Evolutionary conservation across 192 early-diverging fungal genomes (phyloP).

Genomic region (Podila verticillata): DNA sequence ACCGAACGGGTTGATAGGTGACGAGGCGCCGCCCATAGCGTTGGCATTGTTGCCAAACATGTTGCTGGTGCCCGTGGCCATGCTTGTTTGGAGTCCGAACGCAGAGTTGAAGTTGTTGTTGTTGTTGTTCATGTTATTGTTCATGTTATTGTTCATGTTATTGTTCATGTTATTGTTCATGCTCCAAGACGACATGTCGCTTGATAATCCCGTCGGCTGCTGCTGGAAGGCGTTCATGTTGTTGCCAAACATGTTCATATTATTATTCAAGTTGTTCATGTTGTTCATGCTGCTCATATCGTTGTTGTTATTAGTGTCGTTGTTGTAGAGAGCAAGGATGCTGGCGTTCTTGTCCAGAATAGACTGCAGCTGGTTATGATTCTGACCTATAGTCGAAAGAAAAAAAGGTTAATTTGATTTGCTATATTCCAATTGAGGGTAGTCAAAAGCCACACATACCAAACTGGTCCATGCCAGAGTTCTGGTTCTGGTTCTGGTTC

Average conservation of each 20-base stretch:
- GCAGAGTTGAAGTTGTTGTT: constrained; percentile 25
- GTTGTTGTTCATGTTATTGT: constrained; percentile 19
- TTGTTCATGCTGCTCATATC: constrained; percentile 5
- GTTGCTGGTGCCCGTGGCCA: constrained; percentile 27
- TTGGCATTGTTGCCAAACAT: constrained; percentile 26
- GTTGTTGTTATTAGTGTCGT: constrained; percentile 1
- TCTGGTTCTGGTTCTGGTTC: constrained; percentile 48
- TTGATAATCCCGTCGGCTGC: constrained; percentile 17
- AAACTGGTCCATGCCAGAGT: constrained; percentile 26
- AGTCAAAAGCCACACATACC: constrained; percentile 10
- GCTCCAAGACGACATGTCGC: constrained; percentile 33
- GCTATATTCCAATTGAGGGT: too few species aligned
- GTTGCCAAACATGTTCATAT: constrained; percentile 22
- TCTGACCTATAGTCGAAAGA: constrained; percentile 27
- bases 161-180: constrained; percentile 28
- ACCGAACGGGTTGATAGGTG: background rate
- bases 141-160: constrained; percentile 21
- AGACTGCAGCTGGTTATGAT: constrained; percentile 45
- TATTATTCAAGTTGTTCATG: constrained; percentile 12
- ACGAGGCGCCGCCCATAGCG: background rate
- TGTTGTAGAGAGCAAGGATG: constrained; percentile 35
- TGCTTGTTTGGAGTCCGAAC: constrained; percentile 27
- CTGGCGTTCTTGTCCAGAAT: constrained; percentile 45
- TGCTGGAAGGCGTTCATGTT: constrained; percentile 13
- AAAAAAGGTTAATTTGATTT: background rate